Evolutionary conservation across 108 stramenopile species (phyloP), one percentile per base, ranked within the genome.

Genomic region (Nitzschia inconspicua): DNA sequence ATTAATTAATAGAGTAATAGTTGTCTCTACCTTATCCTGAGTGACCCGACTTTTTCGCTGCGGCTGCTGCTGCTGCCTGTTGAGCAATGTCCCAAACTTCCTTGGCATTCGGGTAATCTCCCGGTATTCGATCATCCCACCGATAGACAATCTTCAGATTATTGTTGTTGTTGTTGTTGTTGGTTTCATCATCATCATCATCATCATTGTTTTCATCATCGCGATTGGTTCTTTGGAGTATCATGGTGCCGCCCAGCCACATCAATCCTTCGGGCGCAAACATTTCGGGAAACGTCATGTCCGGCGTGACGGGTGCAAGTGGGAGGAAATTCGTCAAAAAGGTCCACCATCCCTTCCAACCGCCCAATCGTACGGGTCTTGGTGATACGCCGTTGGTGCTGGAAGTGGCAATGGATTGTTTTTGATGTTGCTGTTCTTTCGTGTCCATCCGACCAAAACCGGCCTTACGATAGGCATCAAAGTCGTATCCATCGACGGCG

Each of bases 231-330:
- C 79, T 83, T 14, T 73, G 52, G 7, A 90, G 61, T 2, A 90
- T 80, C 54, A 90, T 83, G n/a, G 89, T 90, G 0, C 89, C 89
- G 4, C 89, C 89, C 31, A 86, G 70, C 55, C 82, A 60, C 53
- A 84, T 68, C 19, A 90, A 83, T 13, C 83, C 89, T 56, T 78
- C 82, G 0, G 85, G 85, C 8, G 85, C 41, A 8, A 50, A 50
- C 9, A 82, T 44, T 31, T 85, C 73, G 20, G 75, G 78, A 59
- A 80, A 80, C 44, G 83, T 84, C 61, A 82, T 69, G 19, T 66
- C 70, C 30, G 72, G 37, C 5, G 75, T 68, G 16, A 80, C 57
- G 0, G 84, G 84, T 9, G 79, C 71, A 4, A 89, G 49, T 36
- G 78, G 78, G 8, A 61, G 60, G 2, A 80, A 77, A 54, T 67